Evolutionary conservation across 2,329 filamentous ascomycete genomes (phyloP).

Genomic region (Penicillium sp.): DNA sequence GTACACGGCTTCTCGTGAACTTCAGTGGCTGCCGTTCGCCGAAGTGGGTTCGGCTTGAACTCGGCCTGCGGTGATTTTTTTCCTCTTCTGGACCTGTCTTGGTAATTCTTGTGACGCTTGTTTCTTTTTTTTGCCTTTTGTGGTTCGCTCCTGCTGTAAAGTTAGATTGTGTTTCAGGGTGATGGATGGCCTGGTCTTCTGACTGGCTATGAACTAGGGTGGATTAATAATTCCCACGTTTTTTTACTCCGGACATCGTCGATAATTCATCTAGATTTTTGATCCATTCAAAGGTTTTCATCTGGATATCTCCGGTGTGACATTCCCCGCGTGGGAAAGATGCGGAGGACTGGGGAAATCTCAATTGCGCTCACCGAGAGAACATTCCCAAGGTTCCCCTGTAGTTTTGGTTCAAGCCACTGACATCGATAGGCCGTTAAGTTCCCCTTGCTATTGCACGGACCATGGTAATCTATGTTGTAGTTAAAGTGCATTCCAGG

Average conservation of each 20-base stretch:
- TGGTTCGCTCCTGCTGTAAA: not conserved
- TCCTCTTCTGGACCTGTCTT: not conserved
- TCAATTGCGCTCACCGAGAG: constrained; percentile 3
- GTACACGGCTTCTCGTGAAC: constrained; percentile 1
- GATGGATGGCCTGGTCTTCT: not conserved
- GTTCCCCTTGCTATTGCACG: not conserved
- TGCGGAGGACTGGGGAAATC: constrained; percentile 7
- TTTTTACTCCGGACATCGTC: not conserved
- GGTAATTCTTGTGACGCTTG: not conserved
- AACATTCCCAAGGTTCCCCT: not conserved
- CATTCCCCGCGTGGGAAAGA: constrained; percentile 5
- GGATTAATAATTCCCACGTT: not conserved
- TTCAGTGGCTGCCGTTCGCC: constrained; percentile 13
- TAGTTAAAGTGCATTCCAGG: not conserved
- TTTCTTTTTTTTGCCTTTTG: not conserved
- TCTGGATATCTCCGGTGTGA: not conserved
- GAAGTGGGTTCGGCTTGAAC: constrained; percentile 16
- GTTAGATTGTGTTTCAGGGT: not conserved
- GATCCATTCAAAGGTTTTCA: not conserved
- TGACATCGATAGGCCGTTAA: constrained; percentile 3
- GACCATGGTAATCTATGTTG: not conserved
- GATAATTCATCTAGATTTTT: not conserved
- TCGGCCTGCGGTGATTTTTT: constrained; percentile 1
- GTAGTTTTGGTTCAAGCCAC: constrained; percentile 1
- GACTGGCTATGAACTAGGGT: not conserved